Evolutionary conservation across 2,329 filamentous ascomycete genomes (phyloP), one percentile per base, ranked within the genome.

Genomic region (Aspergillus brunneoviolaceus): DNA sequence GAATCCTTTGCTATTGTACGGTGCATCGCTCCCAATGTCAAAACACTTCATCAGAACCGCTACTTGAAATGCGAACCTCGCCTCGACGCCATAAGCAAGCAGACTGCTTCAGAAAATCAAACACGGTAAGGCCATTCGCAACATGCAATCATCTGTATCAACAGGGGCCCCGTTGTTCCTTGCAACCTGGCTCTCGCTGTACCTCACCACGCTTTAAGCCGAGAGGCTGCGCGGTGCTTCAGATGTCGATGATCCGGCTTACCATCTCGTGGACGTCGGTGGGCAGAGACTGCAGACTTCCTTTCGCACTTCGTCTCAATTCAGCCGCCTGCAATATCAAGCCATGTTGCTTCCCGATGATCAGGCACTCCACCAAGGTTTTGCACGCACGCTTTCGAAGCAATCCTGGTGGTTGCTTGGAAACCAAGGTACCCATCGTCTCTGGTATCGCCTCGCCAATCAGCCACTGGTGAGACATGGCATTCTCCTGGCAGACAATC

Each of bases 401-500:
- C 51, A 45, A 45, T 45, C 60, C 61, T 14, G 49, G 56, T 19
- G 48, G 56, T 55, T 64, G 45, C 51, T 55, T 33, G 9, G 63
- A 19, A 48, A 65, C 59, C 52, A 62, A 52, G 10, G 39, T 31
- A 19, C 53, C 47, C 55, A 65, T 56, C 53, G n/a, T 35, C 54
- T 62, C 55, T 23, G 65, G 62, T 31, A 62, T 58, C 42, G 62
- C 65, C 60, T 64, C 57, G 52, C 57, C 56, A 66, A 68, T 67
- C 60, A 67, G 53, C 61, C 66, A 65, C 49, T 51, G 57, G 62
- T 69, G 66, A 33, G 63, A 56, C 35, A 16, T 51, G 56, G 63
- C 49, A 25, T 66, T 63, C 31, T 62, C 57, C 56, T 66, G 66
- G 52, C 65, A 69, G 58, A 69, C 62, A 49, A 69, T 63, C 57